Percentiles rank a stretch among this genome's conserved stretches.
phyloP scores from a whole-genome alignment of 768 basidiomycete genomes.

The Leccinum subtestaceum region DNA sequence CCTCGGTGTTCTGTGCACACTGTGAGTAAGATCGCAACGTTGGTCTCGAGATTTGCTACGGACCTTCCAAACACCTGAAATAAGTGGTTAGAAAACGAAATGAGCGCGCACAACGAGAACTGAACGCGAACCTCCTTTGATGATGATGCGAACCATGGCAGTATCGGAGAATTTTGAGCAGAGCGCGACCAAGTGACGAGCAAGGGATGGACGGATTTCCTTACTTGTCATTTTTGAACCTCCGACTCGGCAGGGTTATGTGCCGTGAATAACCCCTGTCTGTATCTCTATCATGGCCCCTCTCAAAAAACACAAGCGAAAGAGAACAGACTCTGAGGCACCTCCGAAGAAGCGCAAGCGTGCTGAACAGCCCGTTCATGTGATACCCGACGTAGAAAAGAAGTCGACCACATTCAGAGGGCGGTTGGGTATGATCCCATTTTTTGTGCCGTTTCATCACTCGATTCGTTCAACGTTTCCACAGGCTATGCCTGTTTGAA shows the following conservation, averaged over 20 bases:
- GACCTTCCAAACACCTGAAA: slow-evolving; percentile 81
- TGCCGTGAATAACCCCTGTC: neutral
- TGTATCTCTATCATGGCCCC: neutral
- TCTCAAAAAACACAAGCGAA: slow-evolving; percentile 4
- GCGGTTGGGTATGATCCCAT: slow-evolving; percentile 42
- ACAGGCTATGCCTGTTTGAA: slow-evolving; percentile 81
- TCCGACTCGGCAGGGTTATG: slow-evolving; percentile 14
- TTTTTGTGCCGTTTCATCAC: neutral
- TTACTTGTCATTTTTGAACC: slow-evolving; percentile 12
- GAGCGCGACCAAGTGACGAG: neutral
- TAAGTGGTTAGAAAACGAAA: slow-evolving; percentile 3
- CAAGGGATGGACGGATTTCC: neutral
- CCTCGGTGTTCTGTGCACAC: slow-evolving; percentile 77
- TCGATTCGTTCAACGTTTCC: slow-evolving; percentile 1
- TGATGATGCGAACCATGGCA: slow-evolving; percentile 83
- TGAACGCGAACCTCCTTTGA: slow-evolving; percentile 71
- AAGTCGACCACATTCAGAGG: slow-evolving; percentile 72
- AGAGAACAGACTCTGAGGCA: slow-evolving; percentile 10
- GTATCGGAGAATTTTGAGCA: neutral
- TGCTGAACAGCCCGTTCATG: slow-evolving; percentile 48
- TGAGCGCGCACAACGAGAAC: neutral
- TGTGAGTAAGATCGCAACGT: slow-evolving; percentile 1
- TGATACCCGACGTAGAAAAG: slow-evolving; percentile 68
- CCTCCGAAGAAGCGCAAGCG: slow-evolving; percentile 30
- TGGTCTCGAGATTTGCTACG: slow-evolving; percentile 7